Conservation (phyloP, 2,329 filamentous ascomycete genomes). For the Pseudogymnoascus sp. region DNA sequence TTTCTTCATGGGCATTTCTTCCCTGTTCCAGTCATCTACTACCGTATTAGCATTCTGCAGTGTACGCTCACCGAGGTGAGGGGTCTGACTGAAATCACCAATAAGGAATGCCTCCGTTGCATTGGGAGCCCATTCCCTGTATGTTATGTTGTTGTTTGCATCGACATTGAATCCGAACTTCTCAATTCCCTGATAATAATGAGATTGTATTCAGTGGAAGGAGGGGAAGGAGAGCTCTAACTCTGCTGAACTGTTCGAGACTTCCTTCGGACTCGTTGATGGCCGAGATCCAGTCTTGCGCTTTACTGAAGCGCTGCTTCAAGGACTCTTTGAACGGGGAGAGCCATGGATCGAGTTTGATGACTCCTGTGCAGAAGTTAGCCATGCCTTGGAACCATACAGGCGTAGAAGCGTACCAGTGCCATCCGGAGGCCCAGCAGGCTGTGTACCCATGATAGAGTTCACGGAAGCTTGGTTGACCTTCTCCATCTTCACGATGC, state of each 20-base stretch:
- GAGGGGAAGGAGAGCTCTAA: conserved; percentile 31
- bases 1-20: conserved; percentile 79
- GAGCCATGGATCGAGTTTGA: conserved; percentile 83
- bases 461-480: conserved; percentile 24
- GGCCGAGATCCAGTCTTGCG: conserved; percentile 77
- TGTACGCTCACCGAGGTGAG: conserved; percentile 14
- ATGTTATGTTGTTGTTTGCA: conserved; percentile 74
- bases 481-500: conserved; percentile 22
- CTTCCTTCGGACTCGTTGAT: conserved; percentile 81
- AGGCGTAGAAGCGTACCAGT: conserved; percentile 48
- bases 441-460: conserved; percentile 30
- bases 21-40: conserved; percentile 75
- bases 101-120: conserved; percentile 75
- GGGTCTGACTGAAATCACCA: conserved; percentile 75
- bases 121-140: conserved; percentile 95
- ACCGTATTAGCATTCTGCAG: conserved; percentile 17
- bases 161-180: conserved; percentile 78
- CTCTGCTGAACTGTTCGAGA: conserved; percentile 82
- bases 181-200: conserved; percentile 60
- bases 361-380: conserved; percentile 53
- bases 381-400: conserved; percentile 3
- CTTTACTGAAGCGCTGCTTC: conserved; percentile 65
- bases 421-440: conserved; percentile 54
- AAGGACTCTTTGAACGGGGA: conserved; percentile 73
- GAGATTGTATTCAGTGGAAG: conserved; percentile 13